Evolutionary conservation across 148 eudicot species (phyloP), one percentile per base, ranked within the genome.

Genomic region (Dianthus caryophyllus): DNA sequence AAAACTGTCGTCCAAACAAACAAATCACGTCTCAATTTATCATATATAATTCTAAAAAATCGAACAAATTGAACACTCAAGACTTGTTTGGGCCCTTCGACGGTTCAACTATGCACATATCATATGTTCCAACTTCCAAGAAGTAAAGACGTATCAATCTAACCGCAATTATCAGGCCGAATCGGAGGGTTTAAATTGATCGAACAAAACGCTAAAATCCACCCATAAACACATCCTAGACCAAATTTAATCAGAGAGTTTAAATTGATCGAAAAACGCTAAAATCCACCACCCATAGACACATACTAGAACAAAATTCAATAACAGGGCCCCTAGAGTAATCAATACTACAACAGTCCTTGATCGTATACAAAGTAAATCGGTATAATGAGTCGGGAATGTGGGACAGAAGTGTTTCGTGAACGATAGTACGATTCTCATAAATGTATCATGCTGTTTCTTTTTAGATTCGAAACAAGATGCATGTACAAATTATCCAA

Each of bases 401-500:
- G 62, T 17, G 22, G 39, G 20, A 30, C 39, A 58, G 20, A 58
- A 58, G 62, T 9, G 62, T n/a, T n/a, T n/a, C n/a, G n/a, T 30
- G 30, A 30, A 58, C 16, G 22, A 21, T 58, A 18, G 4, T 15
- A 13, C 15, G 38, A 58, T 58, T 29, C 62, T 31, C 20, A n/a
- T 30, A 29, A 29, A 39, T 16, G 6, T 12, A 15, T 25, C 31
- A 38, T 58, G 47, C 60, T 41, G 2, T 39, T 26, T 47, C 44
- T n/a, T n/a, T n/a, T n/a, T n/a, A n/a, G n/a, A 16, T 16, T 30
- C 52, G 5, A 60, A n/a, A 49, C 52, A 73, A 60, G 21, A 49
- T 65, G 26, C 76, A 73, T 66, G 44, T 73, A 73, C 76, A 73
- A 44, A 33, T 33, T 65, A 39, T 41, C 68, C 53, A 72, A 57